A percentile compares a stretch with the other conserved stretches of the same genome.
These are phyloP conservation scores for Olyra latifolia DNA, from an alignment of 176 grass and related monocot species.

Conservation along the genomic window DNA sequence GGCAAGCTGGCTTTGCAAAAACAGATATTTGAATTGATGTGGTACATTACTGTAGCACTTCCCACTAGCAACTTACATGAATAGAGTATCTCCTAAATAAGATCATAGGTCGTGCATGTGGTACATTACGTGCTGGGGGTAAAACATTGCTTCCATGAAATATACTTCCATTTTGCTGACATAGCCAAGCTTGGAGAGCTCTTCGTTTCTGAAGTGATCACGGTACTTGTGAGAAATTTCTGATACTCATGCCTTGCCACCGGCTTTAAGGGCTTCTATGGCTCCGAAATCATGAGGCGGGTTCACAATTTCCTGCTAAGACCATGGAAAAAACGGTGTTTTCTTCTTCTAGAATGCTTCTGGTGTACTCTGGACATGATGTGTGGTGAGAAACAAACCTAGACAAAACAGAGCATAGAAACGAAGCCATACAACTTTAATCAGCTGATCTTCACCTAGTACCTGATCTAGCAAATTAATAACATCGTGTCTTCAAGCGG, in stretches of 20 bases:
- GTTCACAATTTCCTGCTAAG: conserved; percentile 62
- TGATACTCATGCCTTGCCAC: background rate
- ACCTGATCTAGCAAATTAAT: background rate
- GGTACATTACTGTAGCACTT: background rate
- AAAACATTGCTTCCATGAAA: background rate
- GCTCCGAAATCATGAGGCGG: background rate
- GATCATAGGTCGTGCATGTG: background rate
- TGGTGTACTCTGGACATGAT: conserved; percentile 51
- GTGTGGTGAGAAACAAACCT: conserved; percentile 62
- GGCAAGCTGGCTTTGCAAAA: background rate
- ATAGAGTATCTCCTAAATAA: background rate
- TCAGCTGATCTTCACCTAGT: background rate
- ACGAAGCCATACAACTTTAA: background rate
- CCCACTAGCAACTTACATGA: background rate
- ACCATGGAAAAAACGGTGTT: conserved; percentile 89
- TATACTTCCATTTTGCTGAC: background rate
- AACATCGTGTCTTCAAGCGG: background rate
- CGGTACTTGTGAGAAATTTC: background rate
- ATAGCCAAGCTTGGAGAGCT: background rate
- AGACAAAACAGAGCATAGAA: conserved; percentile 21
- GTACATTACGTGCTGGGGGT: background rate
- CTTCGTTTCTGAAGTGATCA: background rate
- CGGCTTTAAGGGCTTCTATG: background rate
- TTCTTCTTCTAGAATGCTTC: conserved; percentile 85
- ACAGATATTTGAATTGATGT: background rate